Evolutionary conservation across 352 stramenopile genomes (phyloP).

Genomic region (Phytophthora sp.): DNA sequence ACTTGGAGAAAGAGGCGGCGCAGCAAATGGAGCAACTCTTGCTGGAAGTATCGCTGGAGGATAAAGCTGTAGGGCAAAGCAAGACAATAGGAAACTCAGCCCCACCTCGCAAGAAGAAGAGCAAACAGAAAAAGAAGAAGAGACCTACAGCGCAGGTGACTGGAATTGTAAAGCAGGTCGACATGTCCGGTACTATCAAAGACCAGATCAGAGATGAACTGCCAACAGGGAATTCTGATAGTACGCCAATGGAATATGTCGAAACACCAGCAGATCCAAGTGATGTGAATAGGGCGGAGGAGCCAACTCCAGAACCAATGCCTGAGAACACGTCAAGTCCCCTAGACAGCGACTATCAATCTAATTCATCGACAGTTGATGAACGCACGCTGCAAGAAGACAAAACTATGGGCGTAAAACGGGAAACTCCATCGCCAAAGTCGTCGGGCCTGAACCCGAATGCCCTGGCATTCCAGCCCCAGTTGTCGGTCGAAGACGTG

Average conservation of each 20-base stretch:
- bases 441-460: conserved; percentile 61
- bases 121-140: conserved; percentile 53
- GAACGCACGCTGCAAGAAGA: conserved; percentile 20
- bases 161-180: background rate
- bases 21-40: conserved; percentile 82
- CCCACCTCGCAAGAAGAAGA: conserved; percentile 45
- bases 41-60: conserved; percentile 57
- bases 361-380: conserved; percentile 17
- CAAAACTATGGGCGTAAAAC: background rate
- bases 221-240: background rate
- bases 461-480: conserved; percentile 59
- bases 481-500: conserved; percentile 8
- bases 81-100: background rate
- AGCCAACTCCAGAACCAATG: conserved; percentile 28
- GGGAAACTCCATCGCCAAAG: conserved; percentile 12
- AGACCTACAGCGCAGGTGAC: conserved; percentile 14
- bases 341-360: conserved; percentile 15
- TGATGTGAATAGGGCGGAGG: conserved; percentile 1
- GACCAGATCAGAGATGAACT: background rate
- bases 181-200: conserved; percentile 2
- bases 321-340: conserved; percentile 3
- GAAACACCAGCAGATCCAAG: background rate
- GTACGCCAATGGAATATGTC: background rate
- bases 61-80: conserved; percentile 11
- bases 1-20: conserved; percentile 71